A percentile compares a stretch with the other conserved stretches of the same genome.
phyloP scores from a whole-genome alignment of 1,284 basidiomycete genomes.

The Microbotryum lychnidis-dioicae region DNA sequence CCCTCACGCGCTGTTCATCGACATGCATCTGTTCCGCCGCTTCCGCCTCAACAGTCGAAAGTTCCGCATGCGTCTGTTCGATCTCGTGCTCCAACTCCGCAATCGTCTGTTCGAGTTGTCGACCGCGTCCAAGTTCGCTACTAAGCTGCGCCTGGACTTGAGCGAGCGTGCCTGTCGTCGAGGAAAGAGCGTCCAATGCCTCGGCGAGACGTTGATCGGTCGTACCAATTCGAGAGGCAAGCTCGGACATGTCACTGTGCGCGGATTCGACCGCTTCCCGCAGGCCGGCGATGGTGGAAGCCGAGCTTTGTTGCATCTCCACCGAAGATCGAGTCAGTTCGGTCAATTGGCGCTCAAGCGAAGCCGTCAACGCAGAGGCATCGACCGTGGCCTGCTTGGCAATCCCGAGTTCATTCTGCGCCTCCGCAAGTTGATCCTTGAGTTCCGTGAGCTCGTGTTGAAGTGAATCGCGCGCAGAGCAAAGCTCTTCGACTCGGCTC shows the following conservation, averaged over 20 bases:
- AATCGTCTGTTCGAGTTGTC: background rate
- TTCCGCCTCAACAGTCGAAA: background rate
- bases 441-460: constrained; percentile 1
- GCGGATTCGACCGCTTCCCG: background rate
- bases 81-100: background rate
- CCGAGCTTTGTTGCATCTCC: background rate
- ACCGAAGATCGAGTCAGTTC: background rate
- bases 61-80: background rate
- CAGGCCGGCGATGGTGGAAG: background rate
- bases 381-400: background rate
- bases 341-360: background rate
- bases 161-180: background rate
- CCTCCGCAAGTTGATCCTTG: background rate
- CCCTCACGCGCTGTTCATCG: background rate
- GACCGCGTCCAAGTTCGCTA: too few species aligned
- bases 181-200: too few species aligned
- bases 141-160: background rate
- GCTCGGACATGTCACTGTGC: background rate
- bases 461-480: too few species aligned
- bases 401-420: background rate
- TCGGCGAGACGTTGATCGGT: background rate
- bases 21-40: background rate
- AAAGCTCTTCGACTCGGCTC: background rate
- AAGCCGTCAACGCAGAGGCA: constrained; percentile 1
- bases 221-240: background rate